A percentile compares a stretch with the other conserved stretches of the same genome.
These are phyloP conservation scores for Helotiales sp. DNA, from an alignment of 2,329 filamentous ascomycete genomes.

Conservation along the genomic window DNA sequence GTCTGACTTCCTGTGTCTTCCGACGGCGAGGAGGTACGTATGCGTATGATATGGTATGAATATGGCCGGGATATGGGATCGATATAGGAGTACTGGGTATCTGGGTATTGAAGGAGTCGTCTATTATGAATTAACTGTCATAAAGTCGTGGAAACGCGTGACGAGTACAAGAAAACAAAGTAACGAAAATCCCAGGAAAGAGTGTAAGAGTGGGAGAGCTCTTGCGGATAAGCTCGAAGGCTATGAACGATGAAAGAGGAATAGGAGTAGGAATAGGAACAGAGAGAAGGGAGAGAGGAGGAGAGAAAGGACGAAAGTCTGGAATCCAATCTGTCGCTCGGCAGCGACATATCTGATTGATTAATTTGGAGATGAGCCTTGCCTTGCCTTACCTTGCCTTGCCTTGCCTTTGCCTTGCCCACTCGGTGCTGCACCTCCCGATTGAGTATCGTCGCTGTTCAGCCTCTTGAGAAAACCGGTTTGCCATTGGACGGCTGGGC, in stretches of 20 bases:
- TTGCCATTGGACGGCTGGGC: slow-evolving; percentile 9
- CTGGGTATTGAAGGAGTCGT: slow-evolving; percentile 55
- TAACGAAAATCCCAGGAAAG: slow-evolving; percentile 9
- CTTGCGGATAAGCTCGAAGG: background rate
- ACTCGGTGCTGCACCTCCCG: slow-evolving; percentile 9
- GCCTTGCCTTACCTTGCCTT: background rate
- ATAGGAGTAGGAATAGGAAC: background rate
- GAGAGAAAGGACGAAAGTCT: background rate
- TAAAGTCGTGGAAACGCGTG: slow-evolving; percentile 12
- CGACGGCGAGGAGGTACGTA: background rate
- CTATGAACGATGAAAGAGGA: background rate
- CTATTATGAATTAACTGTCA: slow-evolving; percentile 17
- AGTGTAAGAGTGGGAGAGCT: background rate
- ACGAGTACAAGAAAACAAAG: background rate
- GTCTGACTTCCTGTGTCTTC: background rate
- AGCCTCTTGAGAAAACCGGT: slow-evolving; percentile 2
- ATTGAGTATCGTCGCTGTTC: slow-evolving; percentile 1
- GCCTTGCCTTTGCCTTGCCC: background rate
- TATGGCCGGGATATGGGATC: background rate
- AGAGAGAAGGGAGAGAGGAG: background rate
- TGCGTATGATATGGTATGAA: background rate
- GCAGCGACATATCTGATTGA: slow-evolving; percentile 4
- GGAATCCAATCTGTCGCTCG: slow-evolving; percentile 7
- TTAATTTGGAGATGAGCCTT: slow-evolving; percentile 9
- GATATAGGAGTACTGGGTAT: slow-evolving; percentile 52